These are phyloP conservation scores for Centella asiatica DNA, from an alignment of 129 eudicot species.

Conservation along the genomic window DNA sequence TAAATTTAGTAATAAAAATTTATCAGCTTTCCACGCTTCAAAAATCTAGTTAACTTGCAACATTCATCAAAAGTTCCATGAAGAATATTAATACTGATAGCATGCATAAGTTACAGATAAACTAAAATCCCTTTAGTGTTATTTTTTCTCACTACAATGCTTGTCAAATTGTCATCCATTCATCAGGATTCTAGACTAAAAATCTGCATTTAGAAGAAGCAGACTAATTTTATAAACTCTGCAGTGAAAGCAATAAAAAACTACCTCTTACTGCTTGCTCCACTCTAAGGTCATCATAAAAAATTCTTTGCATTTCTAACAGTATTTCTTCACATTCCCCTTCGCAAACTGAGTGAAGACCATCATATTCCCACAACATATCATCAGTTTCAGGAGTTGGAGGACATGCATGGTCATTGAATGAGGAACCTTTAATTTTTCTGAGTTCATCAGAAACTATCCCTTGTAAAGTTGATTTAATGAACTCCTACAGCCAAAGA, in stretches of 20 bases:
- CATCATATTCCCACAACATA: constrained; percentile 85
- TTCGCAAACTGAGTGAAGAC: constrained; percentile 53
- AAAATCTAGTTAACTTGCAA: no score
- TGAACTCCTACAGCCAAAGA: constrained; percentile 43
- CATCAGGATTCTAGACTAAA: not conserved
- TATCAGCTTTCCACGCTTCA: not conserved
- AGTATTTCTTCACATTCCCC: constrained; percentile 86
- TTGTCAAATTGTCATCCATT: constrained; percentile 8
- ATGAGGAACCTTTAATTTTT: constrained; percentile 39
- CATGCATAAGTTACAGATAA: not conserved
- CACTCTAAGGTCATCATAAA: constrained; percentile 60
- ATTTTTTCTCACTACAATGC: not conserved
- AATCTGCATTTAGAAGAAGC: not conserved
- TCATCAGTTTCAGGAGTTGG: constrained; percentile 36
- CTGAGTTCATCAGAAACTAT: constrained; percentile 79
- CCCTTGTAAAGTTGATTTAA: constrained; percentile 59
- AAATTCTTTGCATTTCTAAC: constrained; percentile 85
- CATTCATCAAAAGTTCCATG: no score
- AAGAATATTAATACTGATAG: no score
- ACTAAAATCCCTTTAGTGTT: no score
- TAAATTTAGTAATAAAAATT: not conserved
- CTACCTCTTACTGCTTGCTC: constrained; percentile 46
- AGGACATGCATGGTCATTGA: constrained; percentile 15
- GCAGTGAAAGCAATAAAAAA: not conserved
- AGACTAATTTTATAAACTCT: not conserved